phyloP scores from a whole-genome alignment of 2,329 filamentous ascomycete genomes.

The Coccinonectria pachysandricola region DNA sequence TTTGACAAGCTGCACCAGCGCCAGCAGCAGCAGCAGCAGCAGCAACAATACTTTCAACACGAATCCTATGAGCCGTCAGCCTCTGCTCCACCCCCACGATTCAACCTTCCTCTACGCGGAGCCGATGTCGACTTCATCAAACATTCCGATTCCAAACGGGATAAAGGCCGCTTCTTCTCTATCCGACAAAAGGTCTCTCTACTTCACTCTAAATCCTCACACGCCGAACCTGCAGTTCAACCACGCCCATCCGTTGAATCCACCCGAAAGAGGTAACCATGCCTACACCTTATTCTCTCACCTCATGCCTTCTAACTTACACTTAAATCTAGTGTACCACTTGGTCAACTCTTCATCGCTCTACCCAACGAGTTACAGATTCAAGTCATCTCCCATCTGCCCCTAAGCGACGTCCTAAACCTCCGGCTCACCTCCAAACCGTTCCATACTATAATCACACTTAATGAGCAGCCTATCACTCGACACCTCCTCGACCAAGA shows the following conservation, averaged over 20 bases:
- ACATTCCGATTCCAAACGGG: constrained; percentile 26
- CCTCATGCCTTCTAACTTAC: constrained; percentile 10
- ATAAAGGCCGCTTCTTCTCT: constrained; percentile 33
- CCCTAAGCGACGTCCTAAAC: constrained; percentile 49
- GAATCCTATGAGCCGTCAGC: constrained; percentile 11
- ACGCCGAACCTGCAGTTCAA: constrained; percentile 8
- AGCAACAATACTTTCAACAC: constrained; percentile 21
- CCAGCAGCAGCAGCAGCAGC: constrained; percentile 36
- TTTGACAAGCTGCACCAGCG: constrained; percentile 51
- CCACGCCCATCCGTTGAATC: constrained; percentile 18
- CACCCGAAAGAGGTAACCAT: constrained; percentile 23
- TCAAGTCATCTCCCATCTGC: constrained; percentile 49
- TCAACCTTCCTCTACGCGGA: constrained; percentile 41
- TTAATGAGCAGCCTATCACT: constrained; percentile 51
- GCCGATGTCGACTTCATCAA: constrained; percentile 21
- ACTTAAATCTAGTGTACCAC: constrained; percentile 27
- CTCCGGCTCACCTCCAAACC: constrained; percentile 47
- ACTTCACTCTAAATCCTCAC: constrained; percentile 24
- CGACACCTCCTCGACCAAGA: constrained; percentile 50
- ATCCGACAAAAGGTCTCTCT: constrained; percentile 30
- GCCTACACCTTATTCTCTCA: constrained; percentile 3
- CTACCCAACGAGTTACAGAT: constrained; percentile 54
- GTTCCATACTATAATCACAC: constrained; percentile 48
- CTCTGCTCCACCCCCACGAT: constrained; percentile 27
- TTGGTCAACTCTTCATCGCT: constrained; percentile 47